Percentiles rank a stretch among this genome's conserved stretches.
phyloP scores from a whole-genome alignment of 2,329 filamentous ascomycete genomes.

The Colletotrichum salicis region DNA sequence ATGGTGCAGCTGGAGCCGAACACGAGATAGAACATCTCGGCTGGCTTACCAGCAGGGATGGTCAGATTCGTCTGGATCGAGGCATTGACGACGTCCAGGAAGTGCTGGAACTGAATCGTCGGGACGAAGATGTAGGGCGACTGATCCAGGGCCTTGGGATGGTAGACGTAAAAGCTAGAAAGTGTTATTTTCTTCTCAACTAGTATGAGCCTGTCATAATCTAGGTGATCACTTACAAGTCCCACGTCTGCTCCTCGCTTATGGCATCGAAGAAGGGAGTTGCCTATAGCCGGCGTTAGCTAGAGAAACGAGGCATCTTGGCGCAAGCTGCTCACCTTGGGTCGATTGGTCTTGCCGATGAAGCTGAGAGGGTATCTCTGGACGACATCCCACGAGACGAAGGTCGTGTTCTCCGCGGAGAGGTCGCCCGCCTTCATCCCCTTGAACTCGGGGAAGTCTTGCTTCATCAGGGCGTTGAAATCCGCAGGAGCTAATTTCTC shows the following conservation, averaged over 20 bases:
- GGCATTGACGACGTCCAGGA: conserved; percentile 73
- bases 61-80: conserved; percentile 63
- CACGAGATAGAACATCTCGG: conserved; percentile 66
- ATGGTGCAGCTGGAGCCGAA: conserved; percentile 72
- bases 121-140: conserved; percentile 75
- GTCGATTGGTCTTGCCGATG: conserved; percentile 63
- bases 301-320: background rate
- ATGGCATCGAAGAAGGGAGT: conserved; percentile 67
- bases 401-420: conserved; percentile 45
- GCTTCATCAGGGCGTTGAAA: conserved; percentile 14
- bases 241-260: conserved; percentile 73
- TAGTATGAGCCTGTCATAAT: background rate
- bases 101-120: conserved; percentile 70
- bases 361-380: conserved; percentile 69
- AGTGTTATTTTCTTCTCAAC: background rate
- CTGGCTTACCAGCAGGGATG: conserved; percentile 65
- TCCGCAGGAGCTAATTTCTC: conserved; percentile 16
- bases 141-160: conserved; percentile 55
- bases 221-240: conserved; percentile 70
- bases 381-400: conserved; percentile 65
- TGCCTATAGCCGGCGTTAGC: conserved; percentile 45
- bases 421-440: conserved; percentile 24
- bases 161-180: conserved; percentile 73
- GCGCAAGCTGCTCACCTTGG: conserved; percentile 49
- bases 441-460: conserved; percentile 27